Conservation (phyloP, 345 rosid species). For the Toxicodendron radicans region DNA sequence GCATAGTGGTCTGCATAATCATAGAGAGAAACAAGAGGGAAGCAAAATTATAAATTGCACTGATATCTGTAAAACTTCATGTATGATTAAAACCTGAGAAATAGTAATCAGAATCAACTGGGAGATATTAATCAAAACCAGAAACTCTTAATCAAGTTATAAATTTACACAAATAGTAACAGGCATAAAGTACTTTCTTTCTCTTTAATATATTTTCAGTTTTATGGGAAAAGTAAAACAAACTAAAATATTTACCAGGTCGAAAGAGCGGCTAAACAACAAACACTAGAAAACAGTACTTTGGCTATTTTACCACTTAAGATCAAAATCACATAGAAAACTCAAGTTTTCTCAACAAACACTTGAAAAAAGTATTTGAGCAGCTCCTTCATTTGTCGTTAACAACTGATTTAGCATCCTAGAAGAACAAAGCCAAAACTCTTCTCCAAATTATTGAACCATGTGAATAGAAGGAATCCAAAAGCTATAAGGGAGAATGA, state of each 20-base stretch:
- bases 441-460: background rate
- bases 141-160: background rate
- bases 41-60: slow-evolving; percentile 19
- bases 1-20: slow-evolving; percentile 61
- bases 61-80: slow-evolving; percentile 12
- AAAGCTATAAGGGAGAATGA: background rate
- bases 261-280: background rate
- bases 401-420: too few species aligned
- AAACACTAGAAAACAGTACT: background rate
- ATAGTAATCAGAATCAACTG: background rate
- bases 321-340: background rate
- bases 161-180: background rate
- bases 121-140: background rate
- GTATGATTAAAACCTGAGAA: background rate
- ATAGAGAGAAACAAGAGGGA: slow-evolving; percentile 1
- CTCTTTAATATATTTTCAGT: background rate
- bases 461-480: background rate
- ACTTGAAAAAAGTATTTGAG: background rate
- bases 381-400: too few species aligned
- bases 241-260: background rate
- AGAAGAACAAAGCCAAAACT: background rate
- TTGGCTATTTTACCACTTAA: background rate
- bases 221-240: background rate
- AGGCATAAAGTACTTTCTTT: background rate
- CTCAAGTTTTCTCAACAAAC: background rate